Evolutionary conservation across 306 rosid genomes (phyloP).

Genomic region (Citrullus colocynthis): DNA sequence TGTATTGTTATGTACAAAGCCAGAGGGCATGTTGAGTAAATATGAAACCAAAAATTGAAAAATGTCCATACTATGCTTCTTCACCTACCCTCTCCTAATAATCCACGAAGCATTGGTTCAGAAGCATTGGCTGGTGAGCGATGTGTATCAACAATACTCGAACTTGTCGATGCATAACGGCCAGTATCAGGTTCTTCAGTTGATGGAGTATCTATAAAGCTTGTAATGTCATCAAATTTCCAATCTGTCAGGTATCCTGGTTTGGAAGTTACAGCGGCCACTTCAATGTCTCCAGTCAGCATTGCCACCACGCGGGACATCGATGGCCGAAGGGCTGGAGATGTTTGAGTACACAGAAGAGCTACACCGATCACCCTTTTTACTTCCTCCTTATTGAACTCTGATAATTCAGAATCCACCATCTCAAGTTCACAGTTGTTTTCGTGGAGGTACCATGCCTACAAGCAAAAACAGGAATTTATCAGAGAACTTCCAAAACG

Average conservation of each 20-base stretch:
- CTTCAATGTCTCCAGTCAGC: constrained; percentile 57
- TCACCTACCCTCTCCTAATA: constrained; percentile 23
- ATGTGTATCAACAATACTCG: constrained; percentile 15
- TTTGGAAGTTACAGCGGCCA: constrained; percentile 29
- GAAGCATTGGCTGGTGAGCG: constrained; percentile 10
- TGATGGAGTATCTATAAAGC: constrained; percentile 6
- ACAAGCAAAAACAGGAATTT: neutral
- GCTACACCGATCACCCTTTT: constrained; percentile 34
- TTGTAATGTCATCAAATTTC: constrained; percentile 38
- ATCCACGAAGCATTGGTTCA: constrained; percentile 14
- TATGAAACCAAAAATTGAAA: neutral
- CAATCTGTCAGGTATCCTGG: constrained; percentile 61
- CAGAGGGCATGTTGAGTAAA: neutral
- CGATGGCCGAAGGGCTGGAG: constrained; percentile 40
- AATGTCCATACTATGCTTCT: neutral
- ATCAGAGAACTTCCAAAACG: neutral
- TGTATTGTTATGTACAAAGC: neutral
- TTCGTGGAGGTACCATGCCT: constrained; percentile 69
- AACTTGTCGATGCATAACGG: constrained; percentile 17
- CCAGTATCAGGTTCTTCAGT: constrained; percentile 19
- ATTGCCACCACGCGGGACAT: constrained; percentile 72
- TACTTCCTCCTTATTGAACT: constrained; percentile 32
- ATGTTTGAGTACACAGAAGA: constrained; percentile 51
- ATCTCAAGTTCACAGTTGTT: constrained; percentile 23
- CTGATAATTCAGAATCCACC: constrained; percentile 29